phyloP scores from a whole-genome alignment of 2,329 filamentous ascomycete species.

The Trichoderma harzianum region DNA sequence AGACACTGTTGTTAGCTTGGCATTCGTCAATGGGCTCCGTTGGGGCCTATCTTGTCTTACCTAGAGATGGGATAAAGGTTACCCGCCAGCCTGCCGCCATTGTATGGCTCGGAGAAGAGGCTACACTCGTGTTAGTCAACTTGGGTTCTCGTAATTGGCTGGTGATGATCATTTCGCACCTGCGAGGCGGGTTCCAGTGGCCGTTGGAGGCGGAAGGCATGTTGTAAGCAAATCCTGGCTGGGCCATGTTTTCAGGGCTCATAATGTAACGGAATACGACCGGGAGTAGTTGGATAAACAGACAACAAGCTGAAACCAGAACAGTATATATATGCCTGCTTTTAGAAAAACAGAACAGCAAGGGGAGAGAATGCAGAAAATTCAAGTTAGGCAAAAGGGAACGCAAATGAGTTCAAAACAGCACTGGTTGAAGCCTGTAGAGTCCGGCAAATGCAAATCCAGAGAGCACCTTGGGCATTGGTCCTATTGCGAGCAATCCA shows the following conservation, averaged over 20 bases:
- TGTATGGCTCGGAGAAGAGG: constrained; percentile 31
- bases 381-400: not conserved
- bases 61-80: constrained; percentile 37
- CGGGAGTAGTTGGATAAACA: not conserved
- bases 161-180: constrained; percentile 41
- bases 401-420: not conserved
- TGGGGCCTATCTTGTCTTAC: constrained; percentile 31
- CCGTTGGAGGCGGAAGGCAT: constrained; percentile 44
- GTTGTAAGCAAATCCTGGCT: constrained; percentile 48
- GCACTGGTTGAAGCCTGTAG: constrained; percentile 6
- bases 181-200: constrained; percentile 50
- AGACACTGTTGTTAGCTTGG: constrained; percentile 32
- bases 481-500: constrained; percentile 18
- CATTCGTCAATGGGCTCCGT: not conserved
- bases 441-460: constrained; percentile 18
- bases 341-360: not conserved
- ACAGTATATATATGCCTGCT: not conserved
- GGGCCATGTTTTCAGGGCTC: constrained; percentile 43
- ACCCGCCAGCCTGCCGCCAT: constrained; percentile 36
- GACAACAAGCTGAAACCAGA: not conserved
- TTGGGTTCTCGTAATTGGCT: not conserved
- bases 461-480: constrained; percentile 16
- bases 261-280: constrained; percentile 26
- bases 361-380: not conserved
- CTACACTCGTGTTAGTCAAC: constrained; percentile 23